Conservation (phyloP, 139 green algal genomes). For the Picochlorum sp. region DNA sequence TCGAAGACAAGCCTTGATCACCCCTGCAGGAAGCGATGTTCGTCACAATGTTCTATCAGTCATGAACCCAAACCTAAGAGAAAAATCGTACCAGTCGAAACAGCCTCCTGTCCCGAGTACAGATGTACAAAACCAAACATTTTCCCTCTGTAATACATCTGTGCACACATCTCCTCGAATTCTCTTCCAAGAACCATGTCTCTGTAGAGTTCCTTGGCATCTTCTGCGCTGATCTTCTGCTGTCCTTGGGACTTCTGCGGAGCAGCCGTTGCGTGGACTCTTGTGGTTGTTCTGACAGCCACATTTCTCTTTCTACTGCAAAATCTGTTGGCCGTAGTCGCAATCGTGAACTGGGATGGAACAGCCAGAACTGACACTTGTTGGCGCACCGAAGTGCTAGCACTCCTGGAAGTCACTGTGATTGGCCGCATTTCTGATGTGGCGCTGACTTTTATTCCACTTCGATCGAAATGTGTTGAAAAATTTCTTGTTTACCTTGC, state of each 20-base stretch:
- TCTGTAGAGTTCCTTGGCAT: constrained; percentile 71
- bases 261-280: neutral
- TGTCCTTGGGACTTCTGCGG: constrained; percentile 11
- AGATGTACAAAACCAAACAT: constrained; percentile 93
- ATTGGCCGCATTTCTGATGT: neutral
- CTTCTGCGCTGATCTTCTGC: constrained; percentile 51
- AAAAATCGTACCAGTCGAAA: constrained; percentile 51
- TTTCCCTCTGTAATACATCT: constrained; percentile 98
- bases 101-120: constrained; percentile 91
- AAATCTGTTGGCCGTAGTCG: neutral
- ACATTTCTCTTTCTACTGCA: neutral
- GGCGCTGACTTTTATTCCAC: too few relatives aligned
- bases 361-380: neutral
- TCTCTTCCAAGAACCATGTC: constrained; percentile 90
- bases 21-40: constrained; percentile 10
- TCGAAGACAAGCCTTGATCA: constrained; percentile 54
- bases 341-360: neutral
- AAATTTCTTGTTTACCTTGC: too few relatives aligned
- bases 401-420: neutral
- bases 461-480: too few relatives aligned
- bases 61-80: neutral
- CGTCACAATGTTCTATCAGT: neutral
- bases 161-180: constrained; percentile 97
- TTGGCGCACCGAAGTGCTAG: neutral
- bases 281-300: neutral